A percentile compares a stretch with the other conserved stretches of the same genome.
Evolutionary conservation across 768 basidiomycete species (phyloP).

Genomic region (Lactarius sp.): DNA sequence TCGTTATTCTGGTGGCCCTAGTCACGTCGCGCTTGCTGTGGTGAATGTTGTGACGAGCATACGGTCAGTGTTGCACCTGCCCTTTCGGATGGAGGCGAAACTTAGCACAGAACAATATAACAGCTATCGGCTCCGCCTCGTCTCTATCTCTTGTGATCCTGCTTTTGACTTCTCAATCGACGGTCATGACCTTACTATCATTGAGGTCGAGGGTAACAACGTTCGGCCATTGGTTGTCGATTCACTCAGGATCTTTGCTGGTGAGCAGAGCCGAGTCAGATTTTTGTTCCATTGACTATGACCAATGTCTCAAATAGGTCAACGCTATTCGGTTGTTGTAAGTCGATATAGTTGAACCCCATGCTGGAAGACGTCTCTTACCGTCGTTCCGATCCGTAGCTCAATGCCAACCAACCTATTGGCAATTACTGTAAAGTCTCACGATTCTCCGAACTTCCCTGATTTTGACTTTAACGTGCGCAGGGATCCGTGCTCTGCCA

Average conservation of each 20-base stretch:
- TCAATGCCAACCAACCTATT: slow-evolving; percentile 24
- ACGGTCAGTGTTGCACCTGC: slow-evolving; percentile 17
- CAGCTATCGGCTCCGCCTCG: slow-evolving; percentile 51
- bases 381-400: not conserved
- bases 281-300: not conserved
- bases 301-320: slow-evolving; percentile 2
- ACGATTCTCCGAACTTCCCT: not conserved
- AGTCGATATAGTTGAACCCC: not conserved
- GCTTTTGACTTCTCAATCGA: slow-evolving; percentile 30
- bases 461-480: not conserved
- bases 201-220: slow-evolving; percentile 30
- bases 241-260: slow-evolving; percentile 28
- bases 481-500: slow-evolving; percentile 18
- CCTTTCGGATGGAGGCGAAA: not conserved
- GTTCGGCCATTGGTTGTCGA: slow-evolving; percentile 28
- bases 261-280: not conserved
- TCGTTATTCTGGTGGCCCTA: slow-evolving; percentile 40
- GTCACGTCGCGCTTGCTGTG: slow-evolving; percentile 36
- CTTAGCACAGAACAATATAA: slow-evolving; percentile 19
- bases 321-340: slow-evolving; percentile 32
- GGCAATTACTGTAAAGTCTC: slow-evolving; percentile 11
- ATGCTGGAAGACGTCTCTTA: not conserved
- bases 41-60: slow-evolving; percentile 38
- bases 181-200: slow-evolving; percentile 29
- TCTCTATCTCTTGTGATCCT: slow-evolving; percentile 46